A percentile compares a stretch with the other conserved stretches of the same genome.
Evolutionary conservation across 306 rosid species (phyloP).

Genomic region (Trifolium dubium): DNA sequence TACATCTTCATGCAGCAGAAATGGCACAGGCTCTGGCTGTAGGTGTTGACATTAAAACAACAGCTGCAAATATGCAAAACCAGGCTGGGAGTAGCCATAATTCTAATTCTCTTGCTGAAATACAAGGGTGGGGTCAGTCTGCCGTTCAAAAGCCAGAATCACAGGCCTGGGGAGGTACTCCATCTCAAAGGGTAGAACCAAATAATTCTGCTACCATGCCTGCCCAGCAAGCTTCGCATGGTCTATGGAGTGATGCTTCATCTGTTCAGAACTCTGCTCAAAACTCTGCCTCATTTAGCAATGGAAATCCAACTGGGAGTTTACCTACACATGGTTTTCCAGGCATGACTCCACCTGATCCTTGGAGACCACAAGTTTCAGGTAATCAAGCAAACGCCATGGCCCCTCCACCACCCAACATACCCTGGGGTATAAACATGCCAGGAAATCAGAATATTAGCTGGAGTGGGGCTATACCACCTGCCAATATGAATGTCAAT

Average conservation of each 20-base stretch:
- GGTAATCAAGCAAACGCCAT: slow-evolving; percentile 62
- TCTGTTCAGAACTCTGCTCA: slow-evolving; percentile 62
- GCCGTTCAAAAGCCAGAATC: slow-evolving; percentile 36
- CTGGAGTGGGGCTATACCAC: slow-evolving; percentile 74
- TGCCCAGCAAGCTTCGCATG: slow-evolving; percentile 61
- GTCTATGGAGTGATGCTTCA: slow-evolving; percentile 66
- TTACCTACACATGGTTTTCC: slow-evolving; percentile 53
- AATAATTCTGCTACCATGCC: slow-evolving; percentile 57
- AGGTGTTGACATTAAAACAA: slow-evolving; percentile 56
- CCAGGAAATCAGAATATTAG: slow-evolving; percentile 67
- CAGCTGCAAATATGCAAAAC: slow-evolving; percentile 67
- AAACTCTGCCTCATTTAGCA: slow-evolving; percentile 50
- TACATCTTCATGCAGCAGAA: slow-evolving; percentile 55
- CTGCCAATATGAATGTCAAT: slow-evolving; percentile 61
- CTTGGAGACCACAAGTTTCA: slow-evolving; percentile 75
- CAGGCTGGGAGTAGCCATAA: slow-evolving; percentile 53
- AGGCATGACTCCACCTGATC: slow-evolving; percentile 57
- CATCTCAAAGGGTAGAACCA: slow-evolving; percentile 6
- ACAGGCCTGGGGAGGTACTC: slow-evolving; percentile 8
- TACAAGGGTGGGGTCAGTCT: slow-evolving; percentile 68
- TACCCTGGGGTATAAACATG: slow-evolving; percentile 69
- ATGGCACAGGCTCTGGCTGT: slow-evolving; percentile 50
- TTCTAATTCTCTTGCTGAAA: slow-evolving; percentile 50
- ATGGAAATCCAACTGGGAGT: slow-evolving; percentile 61
- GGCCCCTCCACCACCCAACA: slow-evolving; percentile 58